Evolutionary conservation across 495 filamentous ascomycete genomes (phyloP), one percentile per base, ranked within the genome.

Genomic region (Penicillium waksmanii): DNA sequence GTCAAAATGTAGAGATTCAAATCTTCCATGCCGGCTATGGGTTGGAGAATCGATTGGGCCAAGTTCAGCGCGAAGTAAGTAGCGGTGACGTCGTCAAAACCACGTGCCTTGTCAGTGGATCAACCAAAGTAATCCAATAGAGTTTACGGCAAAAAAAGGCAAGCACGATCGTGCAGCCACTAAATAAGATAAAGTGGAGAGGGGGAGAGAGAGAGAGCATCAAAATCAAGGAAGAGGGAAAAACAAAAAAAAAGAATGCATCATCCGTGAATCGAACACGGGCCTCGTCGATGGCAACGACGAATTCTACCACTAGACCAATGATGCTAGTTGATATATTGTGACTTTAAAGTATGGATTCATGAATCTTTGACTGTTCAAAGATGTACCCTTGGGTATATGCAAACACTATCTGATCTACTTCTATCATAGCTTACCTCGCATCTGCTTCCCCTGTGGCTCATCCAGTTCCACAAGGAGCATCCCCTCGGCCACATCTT

Each of bases 1-100:
- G 95, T 97, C 35, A 96, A 74, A 42, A 96, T 80, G 68, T 95
- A 92, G 51, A 93, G 61, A 27, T 69, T 72, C 3, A 88, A 67
- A 11, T 69, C 61, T 7, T 82, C 73, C 84, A 85, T 82, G 25
- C 36, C 25, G 12, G 36, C 19, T 27, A 23, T 46, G 53, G 18
- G 34, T 27, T 36, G 38, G 27, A 27, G 50, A 21, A 27, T 31
- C 36, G 38, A 40, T 38, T 38, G 11, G 36, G 12, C 15, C 12
- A 38, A n/a, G 12, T 13, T 12, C 4, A 38, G 55, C 44, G 34
- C 5, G 17, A 44, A 18, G 17, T 17, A 21, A 50, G 21, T n/a
- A 35, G 55, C 63, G 63, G 58, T 62, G 59, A 65, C 59, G 58
- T 62, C 58, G 55, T 42, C 44, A 27, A 46, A 25, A 19, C 54